Base-by-base conservation (phyloP, 2,329 filamentous ascomycete species). In the Calonectria naviculata region DNA sequence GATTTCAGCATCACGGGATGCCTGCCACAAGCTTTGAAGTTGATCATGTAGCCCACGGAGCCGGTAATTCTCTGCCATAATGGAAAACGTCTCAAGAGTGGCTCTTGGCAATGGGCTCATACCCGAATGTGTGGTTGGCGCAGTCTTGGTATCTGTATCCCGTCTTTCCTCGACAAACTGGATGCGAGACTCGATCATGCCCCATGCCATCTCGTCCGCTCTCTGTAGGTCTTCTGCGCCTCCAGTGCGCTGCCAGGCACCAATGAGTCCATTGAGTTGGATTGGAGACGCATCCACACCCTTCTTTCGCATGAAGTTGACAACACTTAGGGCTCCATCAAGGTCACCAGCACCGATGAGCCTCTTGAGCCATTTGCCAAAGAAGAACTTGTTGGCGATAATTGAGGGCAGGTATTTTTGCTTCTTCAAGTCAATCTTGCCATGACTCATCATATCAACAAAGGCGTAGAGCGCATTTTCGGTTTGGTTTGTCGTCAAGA, bases 351-450 rank as follows among this genome's bases (percentile, higher is more conserved):
- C 89, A 19, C 92, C 92, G 67, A 97, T 93, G 10, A 97, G 89
- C 61, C 93, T 91, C 82, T 96, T 96, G 78, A 97, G 88, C 95
- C 95, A 98, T 77, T 94, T 95, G 38, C 93, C 93, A 75, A 95
- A 93, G 82, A 98, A 94, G 82, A 95, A 96, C 73, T 93, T 92
- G 81, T 97, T 97, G 61, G 85, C 86, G 44, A 91, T 82, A 10
- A 85, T 82, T 1, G 85, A 84, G 1, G 89, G 89, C 67, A 90
- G 82, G 21, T 80, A 76, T 62, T 82, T 82, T 68, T 82, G 80
- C 68, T 84, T 84, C 63, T 83, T 84, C 60, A 89, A 78, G 68
- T 89, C 85, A 65, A 90, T 81, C 52, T 85, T 80, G 6, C 89
- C 88, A 5, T 89, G 89, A 68, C 91, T 90, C 91, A 97, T 95